These are phyloP conservation scores for Gnomoniopsis smithogilvyi DNA, from an alignment of 2,329 filamentous ascomycete genomes.

Conservation along the genomic window DNA sequence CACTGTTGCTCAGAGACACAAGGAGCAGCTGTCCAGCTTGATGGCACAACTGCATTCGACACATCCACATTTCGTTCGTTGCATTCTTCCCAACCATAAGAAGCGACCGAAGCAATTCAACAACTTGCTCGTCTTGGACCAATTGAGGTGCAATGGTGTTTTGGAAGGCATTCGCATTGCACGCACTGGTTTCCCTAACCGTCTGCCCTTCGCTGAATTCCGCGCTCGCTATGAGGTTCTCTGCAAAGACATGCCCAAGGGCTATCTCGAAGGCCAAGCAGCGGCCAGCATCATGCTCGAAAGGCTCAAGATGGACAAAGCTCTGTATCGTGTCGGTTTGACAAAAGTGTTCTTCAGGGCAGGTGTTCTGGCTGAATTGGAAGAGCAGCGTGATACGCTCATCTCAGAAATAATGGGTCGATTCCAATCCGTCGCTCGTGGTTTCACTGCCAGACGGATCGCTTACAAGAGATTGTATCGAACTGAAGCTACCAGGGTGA, in stretches of 20 bases:
- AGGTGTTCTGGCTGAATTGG: slow-evolving; percentile 90
- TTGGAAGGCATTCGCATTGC: slow-evolving; percentile 98
- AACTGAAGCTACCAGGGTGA: slow-evolving; percentile 89
- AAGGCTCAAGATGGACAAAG: slow-evolving; percentile 78
- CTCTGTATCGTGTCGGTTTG: slow-evolving; percentile 87
- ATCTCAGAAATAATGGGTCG: slow-evolving; percentile 91
- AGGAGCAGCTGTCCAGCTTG: slow-evolving; percentile 94
- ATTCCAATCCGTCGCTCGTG: slow-evolving; percentile 89
- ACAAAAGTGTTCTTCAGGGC: slow-evolving; percentile 98
- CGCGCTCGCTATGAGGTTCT: slow-evolving; percentile 94
- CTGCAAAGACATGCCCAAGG: slow-evolving; percentile 82
- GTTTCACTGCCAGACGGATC: slow-evolving; percentile 82
- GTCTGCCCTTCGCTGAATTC: slow-evolving; percentile 89
- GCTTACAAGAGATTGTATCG: slow-evolving; percentile 93
- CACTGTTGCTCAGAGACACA: slow-evolving; percentile 94
- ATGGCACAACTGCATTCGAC: slow-evolving; percentile 95
- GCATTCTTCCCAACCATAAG: slow-evolving; percentile 97
- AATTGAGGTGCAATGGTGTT: slow-evolving; percentile 97
- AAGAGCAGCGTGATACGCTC: slow-evolving; percentile 89
- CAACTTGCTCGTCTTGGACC: slow-evolving; percentile 89
- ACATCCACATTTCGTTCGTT: slow-evolving; percentile 96
- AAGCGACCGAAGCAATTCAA: slow-evolving; percentile 93
- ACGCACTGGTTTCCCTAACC: slow-evolving; percentile 92
- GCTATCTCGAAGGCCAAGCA: slow-evolving; percentile 85
- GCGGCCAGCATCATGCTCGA: slow-evolving; percentile 85